phyloP scores from a whole-genome alignment of 1,139 yeast genomes.

The Hanseniaspora gamundiae region DNA sequence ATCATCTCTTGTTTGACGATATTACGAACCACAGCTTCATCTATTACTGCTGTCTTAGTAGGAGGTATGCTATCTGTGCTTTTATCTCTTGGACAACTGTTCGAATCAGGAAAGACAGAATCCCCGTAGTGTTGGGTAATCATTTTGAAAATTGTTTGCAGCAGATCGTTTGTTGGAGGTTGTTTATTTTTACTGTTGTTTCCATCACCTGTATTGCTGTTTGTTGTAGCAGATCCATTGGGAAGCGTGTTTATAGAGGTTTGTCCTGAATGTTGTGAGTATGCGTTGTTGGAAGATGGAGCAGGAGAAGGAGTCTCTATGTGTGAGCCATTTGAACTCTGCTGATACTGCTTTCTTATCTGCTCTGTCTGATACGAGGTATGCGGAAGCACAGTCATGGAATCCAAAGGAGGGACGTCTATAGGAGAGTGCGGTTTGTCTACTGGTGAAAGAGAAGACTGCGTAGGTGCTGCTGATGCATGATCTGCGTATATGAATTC shows the following conservation, averaged over 20 bases:
- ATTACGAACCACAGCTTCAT: not conserved
- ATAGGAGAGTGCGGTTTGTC: not conserved
- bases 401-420: slow-evolving; percentile 10
- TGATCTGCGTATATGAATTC: not conserved
- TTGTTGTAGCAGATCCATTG: no score
- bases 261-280: not conserved
- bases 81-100: no score
- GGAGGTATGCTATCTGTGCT: no score
- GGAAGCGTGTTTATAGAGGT: no score
- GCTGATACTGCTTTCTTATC: slow-evolving; percentile 3
- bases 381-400: slow-evolving; percentile 11
- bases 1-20: not conserved
- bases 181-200: no score
- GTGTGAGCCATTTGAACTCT: slow-evolving; percentile 3
- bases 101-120: no score
- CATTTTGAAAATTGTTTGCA: no score
- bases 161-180: no score
- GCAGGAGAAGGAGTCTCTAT: not conserved
- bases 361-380: slow-evolving; percentile 14
- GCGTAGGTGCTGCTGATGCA: not conserved
- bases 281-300: not conserved
- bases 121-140: no score
- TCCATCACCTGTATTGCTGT: no score
- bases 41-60: not conserved
- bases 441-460: not conserved